Evolutionary conservation across 352 stramenopile species (phyloP).

Genomic region (Globisporangium canariense): DNA sequence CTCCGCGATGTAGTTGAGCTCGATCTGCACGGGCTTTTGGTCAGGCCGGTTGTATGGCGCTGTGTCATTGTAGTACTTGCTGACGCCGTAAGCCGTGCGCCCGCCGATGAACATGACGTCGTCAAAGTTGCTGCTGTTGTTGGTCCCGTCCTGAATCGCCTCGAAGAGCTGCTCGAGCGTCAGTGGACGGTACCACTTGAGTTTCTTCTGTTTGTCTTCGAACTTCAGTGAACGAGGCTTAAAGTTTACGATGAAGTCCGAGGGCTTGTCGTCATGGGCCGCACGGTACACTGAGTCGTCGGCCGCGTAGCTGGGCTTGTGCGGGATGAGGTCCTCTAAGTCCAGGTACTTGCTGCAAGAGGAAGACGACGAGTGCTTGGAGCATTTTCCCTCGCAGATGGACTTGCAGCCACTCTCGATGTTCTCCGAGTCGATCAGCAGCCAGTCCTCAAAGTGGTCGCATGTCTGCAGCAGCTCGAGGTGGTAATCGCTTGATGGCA

Average conservation of each 20-base stretch:
- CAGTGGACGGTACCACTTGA: constrained; percentile 37
- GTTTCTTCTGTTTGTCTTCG: constrained; percentile 8
- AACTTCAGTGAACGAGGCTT: constrained; percentile 28
- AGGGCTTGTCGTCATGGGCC: constrained; percentile 17
- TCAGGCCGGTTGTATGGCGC: constrained; percentile 55
- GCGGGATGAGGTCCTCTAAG: constrained; percentile 30
- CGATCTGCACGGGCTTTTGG: constrained; percentile 33
- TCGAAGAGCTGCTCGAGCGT: constrained; percentile 42
- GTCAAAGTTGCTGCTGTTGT: constrained; percentile 51
- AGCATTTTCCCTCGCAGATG: constrained; percentile 29
- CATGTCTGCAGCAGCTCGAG: constrained; percentile 19
- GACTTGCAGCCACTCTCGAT: constrained; percentile 18
- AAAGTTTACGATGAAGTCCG: constrained; percentile 33
- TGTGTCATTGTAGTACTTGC: constrained; percentile 57
- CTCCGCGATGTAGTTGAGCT: constrained; percentile 51
- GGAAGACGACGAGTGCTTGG: not conserved
- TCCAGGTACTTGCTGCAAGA: constrained; percentile 26
- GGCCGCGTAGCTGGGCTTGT: not conserved
- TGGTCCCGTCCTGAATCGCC: constrained; percentile 79
- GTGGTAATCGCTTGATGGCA: not conserved
- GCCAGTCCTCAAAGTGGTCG: constrained; percentile 30
- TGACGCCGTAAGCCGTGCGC: constrained; percentile 46
- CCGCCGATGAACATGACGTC: constrained; percentile 63
- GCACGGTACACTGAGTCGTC: constrained; percentile 15
- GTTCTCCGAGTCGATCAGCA: constrained; percentile 20